Conservation (phyloP, 257 asterid species). For the Nicotiana obtusifolia region DNA sequence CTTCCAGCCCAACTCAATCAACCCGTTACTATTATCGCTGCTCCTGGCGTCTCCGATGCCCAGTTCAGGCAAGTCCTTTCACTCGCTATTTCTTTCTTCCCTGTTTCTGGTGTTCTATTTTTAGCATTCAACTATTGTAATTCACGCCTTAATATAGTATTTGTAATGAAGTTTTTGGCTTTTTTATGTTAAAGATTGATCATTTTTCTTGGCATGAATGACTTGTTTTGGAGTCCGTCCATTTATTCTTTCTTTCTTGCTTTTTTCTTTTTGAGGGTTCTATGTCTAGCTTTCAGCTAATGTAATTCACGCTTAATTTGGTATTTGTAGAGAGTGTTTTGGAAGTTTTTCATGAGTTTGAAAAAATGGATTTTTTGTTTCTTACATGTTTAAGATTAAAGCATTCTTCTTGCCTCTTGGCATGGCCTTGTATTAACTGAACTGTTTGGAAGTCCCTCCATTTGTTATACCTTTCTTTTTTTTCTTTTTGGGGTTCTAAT, state of each 20-base stretch:
- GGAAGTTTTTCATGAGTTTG: background rate
- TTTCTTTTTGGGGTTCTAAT: background rate
- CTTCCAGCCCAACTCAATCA: conserved; percentile 57
- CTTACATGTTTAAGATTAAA: background rate
- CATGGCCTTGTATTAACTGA: background rate
- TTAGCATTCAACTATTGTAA: background rate
- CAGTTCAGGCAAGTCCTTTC: conserved; percentile 52
- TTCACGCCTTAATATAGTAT: background rate
- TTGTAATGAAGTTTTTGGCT: background rate
- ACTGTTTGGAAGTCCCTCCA: background rate
- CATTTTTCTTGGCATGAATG: background rate
- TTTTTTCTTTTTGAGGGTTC: too few species aligned
- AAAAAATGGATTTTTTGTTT: background rate
- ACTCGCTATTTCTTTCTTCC: background rate
- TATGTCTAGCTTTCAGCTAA: background rate
- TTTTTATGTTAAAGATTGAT: background rate
- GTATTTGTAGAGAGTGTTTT: background rate
- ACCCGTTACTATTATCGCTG: conserved; percentile 56
- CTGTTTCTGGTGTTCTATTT: background rate
- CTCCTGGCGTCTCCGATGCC: conserved; percentile 59
- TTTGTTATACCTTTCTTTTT: background rate
- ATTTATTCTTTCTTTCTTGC: conserved; percentile 2
- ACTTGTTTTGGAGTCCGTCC: conserved; percentile 9
- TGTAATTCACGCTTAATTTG: background rate
- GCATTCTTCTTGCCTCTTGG: background rate